Percentiles rank a stretch among this genome's conserved stretches.
Evolutionary conservation across 2,329 filamentous ascomycete genomes (phyloP).

Genomic region (Sordariomycetes sp.): DNA sequence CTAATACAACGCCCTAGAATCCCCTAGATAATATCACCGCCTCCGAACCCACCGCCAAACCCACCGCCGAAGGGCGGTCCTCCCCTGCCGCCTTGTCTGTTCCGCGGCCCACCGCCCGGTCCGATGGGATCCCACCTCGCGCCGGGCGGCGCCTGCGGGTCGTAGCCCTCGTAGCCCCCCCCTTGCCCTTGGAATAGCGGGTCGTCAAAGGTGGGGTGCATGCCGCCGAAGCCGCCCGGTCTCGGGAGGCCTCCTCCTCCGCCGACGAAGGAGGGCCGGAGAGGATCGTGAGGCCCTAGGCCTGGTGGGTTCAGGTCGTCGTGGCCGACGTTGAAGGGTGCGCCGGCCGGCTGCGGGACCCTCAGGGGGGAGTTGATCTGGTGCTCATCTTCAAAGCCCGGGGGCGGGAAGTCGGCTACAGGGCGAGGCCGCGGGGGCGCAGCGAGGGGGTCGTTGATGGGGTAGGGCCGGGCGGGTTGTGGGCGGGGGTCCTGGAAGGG

Average conservation of each 20-base stretch:
- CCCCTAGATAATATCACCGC: constrained; percentile 18
- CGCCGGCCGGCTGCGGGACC: constrained; percentile 27
- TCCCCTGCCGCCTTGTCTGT: constrained; percentile 28
- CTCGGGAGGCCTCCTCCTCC: constrained; percentile 40
- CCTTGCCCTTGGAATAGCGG: constrained; percentile 25
- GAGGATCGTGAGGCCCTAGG: constrained; percentile 74
- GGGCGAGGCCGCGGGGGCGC: constrained; percentile 44
- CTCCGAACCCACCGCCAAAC: constrained; percentile 20
- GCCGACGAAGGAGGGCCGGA: constrained; percentile 55
- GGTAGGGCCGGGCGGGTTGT: constrained; percentile 56
- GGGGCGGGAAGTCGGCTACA: constrained; percentile 66
- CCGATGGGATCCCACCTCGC: constrained; percentile 85
- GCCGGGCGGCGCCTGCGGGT: constrained; percentile 72
- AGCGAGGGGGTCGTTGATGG: constrained; percentile 53
- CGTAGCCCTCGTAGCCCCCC: constrained; percentile 30
- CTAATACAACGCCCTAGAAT: neutral
- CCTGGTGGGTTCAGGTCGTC: constrained; percentile 82
- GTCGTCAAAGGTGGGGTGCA: constrained; percentile 95
- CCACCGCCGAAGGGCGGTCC: constrained; percentile 20
- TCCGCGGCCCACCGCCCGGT: constrained; percentile 45
- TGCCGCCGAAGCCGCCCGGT: constrained; percentile 57
- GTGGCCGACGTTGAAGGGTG: constrained; percentile 65
- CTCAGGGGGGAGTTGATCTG: constrained; percentile 64
- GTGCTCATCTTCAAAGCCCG: constrained; percentile 87
- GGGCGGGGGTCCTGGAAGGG: constrained; percentile 49